phyloP scores from a whole-genome alignment of 495 filamentous ascomycete genomes.

The Clohesyomyces aquaticus region DNA sequence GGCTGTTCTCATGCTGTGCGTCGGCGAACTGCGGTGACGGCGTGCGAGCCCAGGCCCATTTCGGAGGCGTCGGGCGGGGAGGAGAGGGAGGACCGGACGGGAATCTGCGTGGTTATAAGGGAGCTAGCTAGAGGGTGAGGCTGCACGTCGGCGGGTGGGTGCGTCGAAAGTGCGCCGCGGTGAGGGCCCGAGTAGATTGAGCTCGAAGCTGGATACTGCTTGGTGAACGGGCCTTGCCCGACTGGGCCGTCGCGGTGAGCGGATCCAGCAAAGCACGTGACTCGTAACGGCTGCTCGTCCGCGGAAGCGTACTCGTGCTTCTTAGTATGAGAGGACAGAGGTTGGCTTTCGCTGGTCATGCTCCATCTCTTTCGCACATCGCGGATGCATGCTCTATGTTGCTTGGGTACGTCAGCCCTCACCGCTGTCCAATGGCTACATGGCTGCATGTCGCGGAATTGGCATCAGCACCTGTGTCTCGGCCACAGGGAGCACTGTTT shows the following conservation, averaged over 20 bases:
- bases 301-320: no score
- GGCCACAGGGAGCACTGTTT: no score
- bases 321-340: no score
- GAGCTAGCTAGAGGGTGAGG: neutral
- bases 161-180: no score
- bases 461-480: no score
- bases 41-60: constrained; percentile 26
- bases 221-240: neutral
- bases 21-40: constrained; percentile 16
- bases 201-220: neutral
- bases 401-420: no score
- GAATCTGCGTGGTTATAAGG: no score
- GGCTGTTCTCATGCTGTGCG: constrained; percentile 35
- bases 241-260: neutral
- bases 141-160: no score
- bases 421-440: no score
- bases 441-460: no score
- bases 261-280: neutral
- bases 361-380: no score
- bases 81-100: neutral
- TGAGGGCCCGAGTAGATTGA: neutral
- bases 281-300: neutral
- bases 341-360: neutral
- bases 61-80: constrained; percentile 12
- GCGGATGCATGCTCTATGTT: no score